Evolutionary conservation across 2,329 filamentous ascomycete species (phyloP), one percentile per base, ranked within the genome.

Genomic region (Nakataea oryzae): DNA sequence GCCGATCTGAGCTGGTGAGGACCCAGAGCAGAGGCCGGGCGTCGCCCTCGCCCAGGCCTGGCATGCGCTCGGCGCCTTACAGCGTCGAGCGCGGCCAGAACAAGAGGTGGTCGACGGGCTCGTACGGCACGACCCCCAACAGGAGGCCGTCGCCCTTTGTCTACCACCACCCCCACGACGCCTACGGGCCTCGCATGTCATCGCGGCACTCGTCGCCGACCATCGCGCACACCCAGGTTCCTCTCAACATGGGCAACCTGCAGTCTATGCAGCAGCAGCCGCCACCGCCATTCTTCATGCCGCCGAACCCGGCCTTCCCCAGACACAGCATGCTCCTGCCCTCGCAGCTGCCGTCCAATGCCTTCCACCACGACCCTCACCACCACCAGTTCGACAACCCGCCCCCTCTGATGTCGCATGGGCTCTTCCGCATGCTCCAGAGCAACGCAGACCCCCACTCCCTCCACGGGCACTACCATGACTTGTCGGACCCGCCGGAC

Each of bases 21-120:
- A 81, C 79, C 58, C 85, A 83, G 65, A 90, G 87, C 73, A 84
- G 88, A 61, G 86, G 87, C 27, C 82, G 87, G 54, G 86, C 87
- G 14, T 90, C 88, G 57, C 87, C 88, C 50, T 89, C 88, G 34
- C 87, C 89, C 27, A 82, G 88, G 57, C 86, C 85, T 34, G 85
- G 81, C 62, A 79, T 87, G 70, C 83, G 88, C 64, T 84, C 87
- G 54, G 86, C 85, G 24, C 89, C 89, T 0, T 91, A 91, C 74
- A 86, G 78, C 60, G 79, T 90, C 60, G 88, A 91, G 57, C 82
- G 80, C 61, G 79, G 79, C 57, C 82, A 87, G 65, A 85, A 81
- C 70, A 91, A 91, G 78, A 81, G 89, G 66, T 92, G 89, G 88
- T 91, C 89, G 26, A 91, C 89, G 3, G 88, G 88, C 17, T 90